Evolutionary conservation across 106 monocot species (phyloP), one percentile per base, ranked within the genome.

Genomic region (Platanthera guangdongensis): DNA sequence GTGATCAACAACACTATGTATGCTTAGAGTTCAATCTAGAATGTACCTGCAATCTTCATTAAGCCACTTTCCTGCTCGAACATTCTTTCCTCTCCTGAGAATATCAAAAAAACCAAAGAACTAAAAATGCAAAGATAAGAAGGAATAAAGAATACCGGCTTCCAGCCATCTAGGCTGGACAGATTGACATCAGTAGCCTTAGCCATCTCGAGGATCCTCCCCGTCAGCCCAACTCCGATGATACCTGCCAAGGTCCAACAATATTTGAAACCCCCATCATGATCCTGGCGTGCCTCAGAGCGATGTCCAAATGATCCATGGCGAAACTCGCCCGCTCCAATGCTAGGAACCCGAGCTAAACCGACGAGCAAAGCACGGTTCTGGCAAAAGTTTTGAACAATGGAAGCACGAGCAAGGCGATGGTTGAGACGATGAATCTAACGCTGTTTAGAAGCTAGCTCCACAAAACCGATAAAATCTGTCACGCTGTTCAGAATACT

Each of bases 261-360:
- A 91, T 96, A 74, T 96, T 96, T 11, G 93, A 93, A 72, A 96
- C 87, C 14, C 96, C 96, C 96, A 96, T 96, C n/a, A 96, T 82
- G 52, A 96, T 92, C 8, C 96, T 93, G 30, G 96, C 96, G 83
- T 86, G 89, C 16, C 86, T 90, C 16, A 93, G 96, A 75, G 96
- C 96, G 47, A 96, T 64, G 71, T 96, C 93, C 89, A 96, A 74
- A 81, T 96, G 96, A 75, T 96, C 93, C 45, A 96, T 93, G 5
- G 96, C 96, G 73, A 96, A 96, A 0, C 96, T 90, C 19, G 96
- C 93, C 77, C 93, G 87, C 50, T 93, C 96, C n/a, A 96, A 82
- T 39, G 96, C 96, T 81, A 96, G 78, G 52, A 93, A 89, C 51
- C 96, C 96, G 59, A 96, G 86, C 52, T 90, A 90, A 47, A 91